These are phyloP conservation scores for Ganoderma lucidum DNA, from an alignment of 1,284 basidiomycete genomes.

Conservation along the genomic window DNA sequence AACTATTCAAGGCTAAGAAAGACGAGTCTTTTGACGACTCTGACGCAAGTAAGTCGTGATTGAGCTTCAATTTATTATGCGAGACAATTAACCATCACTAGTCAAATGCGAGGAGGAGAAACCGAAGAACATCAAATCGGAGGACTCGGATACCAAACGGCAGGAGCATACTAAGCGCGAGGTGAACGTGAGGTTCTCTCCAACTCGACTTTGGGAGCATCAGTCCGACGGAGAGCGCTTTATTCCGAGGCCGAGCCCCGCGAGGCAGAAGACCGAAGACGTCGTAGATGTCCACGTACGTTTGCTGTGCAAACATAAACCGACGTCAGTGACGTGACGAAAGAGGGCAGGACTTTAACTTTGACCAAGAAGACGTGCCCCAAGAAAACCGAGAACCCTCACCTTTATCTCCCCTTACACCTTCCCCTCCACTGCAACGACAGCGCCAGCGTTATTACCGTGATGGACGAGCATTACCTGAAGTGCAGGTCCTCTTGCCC, in stretches of 20 bases:
- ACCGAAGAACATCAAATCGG: background rate
- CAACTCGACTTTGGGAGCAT: background rate
- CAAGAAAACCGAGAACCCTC: background rate
- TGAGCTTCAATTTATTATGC: background rate
- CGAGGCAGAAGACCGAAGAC: background rate
- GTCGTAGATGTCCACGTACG: background rate
- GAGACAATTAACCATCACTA: background rate
- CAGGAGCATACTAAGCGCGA: background rate
- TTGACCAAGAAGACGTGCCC: background rate
- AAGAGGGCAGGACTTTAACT: background rate
- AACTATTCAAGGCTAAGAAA: background rate
- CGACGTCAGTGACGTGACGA: background rate
- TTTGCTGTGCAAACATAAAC: background rate
- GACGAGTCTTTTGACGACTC: background rate
- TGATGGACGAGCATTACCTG: background rate
- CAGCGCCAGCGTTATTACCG: background rate
- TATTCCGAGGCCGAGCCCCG: background rate
- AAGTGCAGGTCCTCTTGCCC: slow-evolving; percentile 7
- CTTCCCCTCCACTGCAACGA: background rate
- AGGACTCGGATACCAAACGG: background rate
- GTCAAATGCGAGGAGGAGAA: background rate
- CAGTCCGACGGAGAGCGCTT: background rate
- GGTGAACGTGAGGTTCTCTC: background rate
- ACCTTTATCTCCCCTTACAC: background rate
- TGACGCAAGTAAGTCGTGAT: background rate